A percentile compares a stretch with the other conserved stretches of the same genome.
Evolutionary conservation across 805 yeast species (phyloP).

Genomic region (Wickerhamiella kurtzmanii): DNA sequence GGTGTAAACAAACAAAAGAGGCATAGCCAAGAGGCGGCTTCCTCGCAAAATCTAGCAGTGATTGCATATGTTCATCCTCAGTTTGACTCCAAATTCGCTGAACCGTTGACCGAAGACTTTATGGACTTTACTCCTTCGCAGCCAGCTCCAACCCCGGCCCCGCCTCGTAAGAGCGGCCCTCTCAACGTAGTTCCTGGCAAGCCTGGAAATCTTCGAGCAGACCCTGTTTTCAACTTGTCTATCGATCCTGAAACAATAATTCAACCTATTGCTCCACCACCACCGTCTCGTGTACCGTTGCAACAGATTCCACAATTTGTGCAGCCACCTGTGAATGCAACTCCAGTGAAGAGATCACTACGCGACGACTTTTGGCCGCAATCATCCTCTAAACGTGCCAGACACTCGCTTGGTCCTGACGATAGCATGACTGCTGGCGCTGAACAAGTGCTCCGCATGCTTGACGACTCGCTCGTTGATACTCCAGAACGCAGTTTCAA

Average conservation of each 20-base stretch:
- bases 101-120: not conserved
- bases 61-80: not conserved
- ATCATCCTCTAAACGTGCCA: slow-evolving; percentile 11
- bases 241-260: not conserved
- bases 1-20: slow-evolving; percentile 1
- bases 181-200: not conserved
- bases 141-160: not conserved
- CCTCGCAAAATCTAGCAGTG: not conserved
- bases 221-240: not conserved
- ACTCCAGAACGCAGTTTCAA: slow-evolving; percentile 21
- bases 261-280: not conserved
- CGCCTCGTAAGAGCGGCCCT: not conserved
- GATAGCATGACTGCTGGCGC: slow-evolving; percentile 17
- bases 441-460: slow-evolving; percentile 26
- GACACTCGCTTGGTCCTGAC: not conserved
- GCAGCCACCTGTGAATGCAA: not conserved
- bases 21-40: not conserved
- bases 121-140: not conserved
- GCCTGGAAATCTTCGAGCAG: not conserved
- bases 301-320: not conserved
- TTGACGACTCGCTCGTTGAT: slow-evolving; percentile 26
- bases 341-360: not conserved
- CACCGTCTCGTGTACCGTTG: not conserved
- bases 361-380: not conserved
- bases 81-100: not conserved